Evolutionary conservation across 2,329 filamentous ascomycete genomes (phyloP).

Genomic region (Aspergillus spinulosporus): DNA sequence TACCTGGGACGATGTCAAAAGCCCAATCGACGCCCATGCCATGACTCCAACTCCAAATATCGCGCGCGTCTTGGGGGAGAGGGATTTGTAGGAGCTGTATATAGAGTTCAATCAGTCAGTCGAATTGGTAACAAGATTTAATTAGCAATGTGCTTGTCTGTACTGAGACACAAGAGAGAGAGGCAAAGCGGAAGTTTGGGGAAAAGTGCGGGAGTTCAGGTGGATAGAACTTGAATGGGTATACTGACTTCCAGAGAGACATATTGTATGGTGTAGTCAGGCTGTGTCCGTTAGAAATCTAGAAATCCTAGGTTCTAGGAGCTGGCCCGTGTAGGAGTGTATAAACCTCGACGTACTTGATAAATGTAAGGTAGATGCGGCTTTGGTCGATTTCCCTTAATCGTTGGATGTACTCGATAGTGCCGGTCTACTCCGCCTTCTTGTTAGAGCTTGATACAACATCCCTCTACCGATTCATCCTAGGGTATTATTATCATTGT

Average conservation of each 20-base stretch:
- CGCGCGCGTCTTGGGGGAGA: conserved; percentile 69
- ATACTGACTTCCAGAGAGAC: conserved; percentile 42
- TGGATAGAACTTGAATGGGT: not conserved
- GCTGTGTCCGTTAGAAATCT: too few species aligned
- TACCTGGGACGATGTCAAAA: conserved; percentile 70
- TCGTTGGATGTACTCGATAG: not conserved
- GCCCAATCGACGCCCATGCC: conserved; percentile 70
- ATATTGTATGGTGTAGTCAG: conserved; percentile 21
- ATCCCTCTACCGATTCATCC: not conserved
- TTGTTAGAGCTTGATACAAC: not conserved
- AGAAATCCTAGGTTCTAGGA: too few species aligned
- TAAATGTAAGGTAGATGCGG: too few species aligned
- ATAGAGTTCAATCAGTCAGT: not conserved
- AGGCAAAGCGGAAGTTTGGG: not conserved
- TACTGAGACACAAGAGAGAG: not conserved
- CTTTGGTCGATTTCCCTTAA: not conserved
- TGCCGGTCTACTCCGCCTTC: conserved; percentile 5
- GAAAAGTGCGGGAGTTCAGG: not conserved
- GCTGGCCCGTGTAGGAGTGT: too few species aligned
- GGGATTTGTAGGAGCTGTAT: conserved; percentile 66
- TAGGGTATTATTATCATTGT: too few species aligned
- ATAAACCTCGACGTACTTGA: too few species aligned
- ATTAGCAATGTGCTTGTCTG: not conserved
- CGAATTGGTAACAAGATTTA: not conserved
- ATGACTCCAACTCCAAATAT: conserved; percentile 73